Evolutionary conservation across 73 alveolate genomes (phyloP).

Genomic region (Breviolum minutum): DNA sequence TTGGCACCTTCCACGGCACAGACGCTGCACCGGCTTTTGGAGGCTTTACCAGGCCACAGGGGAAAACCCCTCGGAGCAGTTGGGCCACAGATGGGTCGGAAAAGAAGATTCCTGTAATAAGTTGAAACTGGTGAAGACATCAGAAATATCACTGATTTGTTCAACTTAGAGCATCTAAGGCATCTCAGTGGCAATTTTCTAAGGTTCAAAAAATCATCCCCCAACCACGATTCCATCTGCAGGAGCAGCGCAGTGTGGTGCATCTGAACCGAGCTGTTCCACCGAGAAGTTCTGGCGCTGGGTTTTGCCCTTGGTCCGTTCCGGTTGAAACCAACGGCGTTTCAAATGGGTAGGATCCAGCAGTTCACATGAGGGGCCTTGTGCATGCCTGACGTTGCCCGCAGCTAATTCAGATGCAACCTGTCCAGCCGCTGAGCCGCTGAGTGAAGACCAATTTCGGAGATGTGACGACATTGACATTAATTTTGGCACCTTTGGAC

Average conservation of each 20-base stretch:
- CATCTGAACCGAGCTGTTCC: background rate
- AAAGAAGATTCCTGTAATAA: background rate
- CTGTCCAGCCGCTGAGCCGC: background rate
- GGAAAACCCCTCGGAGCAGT: background rate
- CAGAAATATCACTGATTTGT: background rate
- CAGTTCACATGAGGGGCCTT: too few relatives aligned
- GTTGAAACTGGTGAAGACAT: background rate
- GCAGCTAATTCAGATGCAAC: slow-evolving; percentile 46
- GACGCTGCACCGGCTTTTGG: slow-evolving; percentile 12
- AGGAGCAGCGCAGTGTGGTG: background rate
- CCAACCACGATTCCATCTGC: background rate
- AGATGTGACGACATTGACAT: too few relatives aligned
- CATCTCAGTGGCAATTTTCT: too few relatives aligned
- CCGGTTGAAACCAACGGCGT: background rate
- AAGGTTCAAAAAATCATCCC: too few relatives aligned
- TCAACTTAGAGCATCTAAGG: too few relatives aligned
- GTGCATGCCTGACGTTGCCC: background rate
- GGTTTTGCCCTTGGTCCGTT: background rate
- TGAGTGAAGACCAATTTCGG: too few relatives aligned
- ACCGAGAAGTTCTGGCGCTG: slow-evolving; percentile 47
- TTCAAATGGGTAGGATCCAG: too few relatives aligned
- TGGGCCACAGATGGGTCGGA: background rate
- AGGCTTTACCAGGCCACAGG: background rate
- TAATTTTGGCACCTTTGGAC: too few relatives aligned
- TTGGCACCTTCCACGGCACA: slow-evolving; percentile 42